Percentiles rank a stretch among this genome's conserved stretches.
Conservation (phyloP, 2,329 filamentous ascomycete genomes). For the Talaromyces sp. region DNA sequence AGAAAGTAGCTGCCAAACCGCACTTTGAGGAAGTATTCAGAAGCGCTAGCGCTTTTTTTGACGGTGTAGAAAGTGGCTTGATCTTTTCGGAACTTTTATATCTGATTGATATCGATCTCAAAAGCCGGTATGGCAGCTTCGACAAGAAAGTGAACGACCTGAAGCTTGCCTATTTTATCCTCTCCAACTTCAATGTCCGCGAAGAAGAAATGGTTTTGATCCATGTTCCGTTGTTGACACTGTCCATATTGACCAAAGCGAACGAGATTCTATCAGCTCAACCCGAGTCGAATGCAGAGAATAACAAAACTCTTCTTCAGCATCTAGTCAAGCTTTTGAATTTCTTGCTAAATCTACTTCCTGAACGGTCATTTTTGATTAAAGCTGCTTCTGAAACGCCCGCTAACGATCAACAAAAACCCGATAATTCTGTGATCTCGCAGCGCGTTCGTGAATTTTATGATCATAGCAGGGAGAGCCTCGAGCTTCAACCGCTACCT, state of each 20-base stretch:
- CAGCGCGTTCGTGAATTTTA: constrained; percentile 62
- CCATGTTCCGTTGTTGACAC: constrained; percentile 70
- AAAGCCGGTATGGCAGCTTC: constrained; percentile 44
- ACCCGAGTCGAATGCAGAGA: constrained; percentile 11
- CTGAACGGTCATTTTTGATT: constrained; percentile 43
- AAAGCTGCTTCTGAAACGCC: constrained; percentile 30
- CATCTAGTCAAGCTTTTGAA: constrained; percentile 25
- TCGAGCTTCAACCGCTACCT: constrained; percentile 57
- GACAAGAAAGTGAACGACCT: constrained; percentile 57
- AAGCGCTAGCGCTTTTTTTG: constrained; percentile 93
- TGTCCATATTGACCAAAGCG: constrained; percentile 55
- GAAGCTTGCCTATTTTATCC: constrained; percentile 71
- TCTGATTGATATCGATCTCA: constrained; percentile 50
- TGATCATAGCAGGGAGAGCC: constrained; percentile 61
- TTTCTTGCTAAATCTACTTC: constrained; percentile 39
- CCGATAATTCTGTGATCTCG: constrained; percentile 42
- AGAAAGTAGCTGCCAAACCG: constrained; percentile 58
- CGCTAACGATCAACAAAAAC: constrained; percentile 6
- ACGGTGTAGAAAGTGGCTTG: constrained; percentile 88
- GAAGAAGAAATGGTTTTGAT: constrained; percentile 93
- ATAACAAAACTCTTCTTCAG: constrained; percentile 17
- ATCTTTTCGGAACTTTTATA: constrained; percentile 81
- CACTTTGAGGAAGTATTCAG: constrained; percentile 82
- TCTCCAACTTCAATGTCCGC: constrained; percentile 82
- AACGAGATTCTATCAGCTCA: constrained; percentile 23